Evolutionary conservation across 192 early-diverging fungal genomes (phyloP), one percentile per base, ranked within the genome.

Genomic region (Coemansia sp.): DNA sequence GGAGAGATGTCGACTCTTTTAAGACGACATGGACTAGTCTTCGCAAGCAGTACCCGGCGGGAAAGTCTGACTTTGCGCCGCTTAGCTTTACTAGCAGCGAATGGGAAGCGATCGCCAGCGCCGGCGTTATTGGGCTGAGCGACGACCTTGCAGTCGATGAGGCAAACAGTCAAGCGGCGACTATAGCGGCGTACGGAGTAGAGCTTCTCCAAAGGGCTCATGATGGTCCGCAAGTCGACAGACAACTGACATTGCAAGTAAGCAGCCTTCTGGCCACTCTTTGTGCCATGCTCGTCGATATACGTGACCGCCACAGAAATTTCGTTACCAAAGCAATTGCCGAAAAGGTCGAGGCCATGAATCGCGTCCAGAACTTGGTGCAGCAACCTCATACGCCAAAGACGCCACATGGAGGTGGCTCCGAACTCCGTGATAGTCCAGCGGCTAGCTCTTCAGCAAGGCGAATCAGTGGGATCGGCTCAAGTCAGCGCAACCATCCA

Each of bases 41-140:
- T 49, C 46, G 46, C 24, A 22, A 49, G 9, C 46, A 25, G 9
- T 49, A 49, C 24, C 24, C 46, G 24, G 22, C 46, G 3, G 46
- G 46, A 49, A 49, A 49, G 46, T 49, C 46, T 1, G 46, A 49
- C 46, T 49, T 49, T 49, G 46, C 46, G 24, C 46, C 46, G 2
- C 46, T 49, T 9, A 49, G 46, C 24, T 49, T 49, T 27, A 49
- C 46, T 22, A 8, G 22, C 24, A 49, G 46, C 24, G 24, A 12
- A 1, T 49, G 46, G 46, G 24, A 19, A 11, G 46, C 46, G 0
- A 49, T 49, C 11, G 46, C 20, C 46, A 49, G 24, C 24, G 9
- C 46, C 11, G 24, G 6, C 24, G 7, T 9, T 22, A 49, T 25
- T 27, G 46, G 8, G 12, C 46, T 49, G 10, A 12, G 9, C 24